A percentile compares a stretch with the other conserved stretches of the same genome.
These are phyloP conservation scores for Cenchrus purpureus DNA, from an alignment of 176 grass and related monocot genomes.

Conservation along the genomic window DNA sequence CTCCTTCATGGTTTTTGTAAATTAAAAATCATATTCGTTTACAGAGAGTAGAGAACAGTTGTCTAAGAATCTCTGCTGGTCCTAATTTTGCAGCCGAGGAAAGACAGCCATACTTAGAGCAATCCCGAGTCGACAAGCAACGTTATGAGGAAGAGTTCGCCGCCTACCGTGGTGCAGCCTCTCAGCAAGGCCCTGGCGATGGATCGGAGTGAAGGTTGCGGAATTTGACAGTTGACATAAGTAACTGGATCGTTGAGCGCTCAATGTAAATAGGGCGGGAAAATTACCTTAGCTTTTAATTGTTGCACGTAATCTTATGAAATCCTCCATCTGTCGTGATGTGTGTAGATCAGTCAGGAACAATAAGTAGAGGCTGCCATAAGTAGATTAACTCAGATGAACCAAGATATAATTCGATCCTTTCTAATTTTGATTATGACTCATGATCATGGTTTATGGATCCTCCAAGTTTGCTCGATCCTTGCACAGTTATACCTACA, in stretches of 20 bases:
- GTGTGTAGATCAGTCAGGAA: no score
- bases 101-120: slow-evolving; percentile 65
- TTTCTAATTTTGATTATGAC: no score
- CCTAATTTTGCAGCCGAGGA: slow-evolving; percentile 60
- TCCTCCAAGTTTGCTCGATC: no score
- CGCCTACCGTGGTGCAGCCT: slow-evolving; percentile 44
- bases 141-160: slow-evolving; percentile 71
- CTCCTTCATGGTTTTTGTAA: neutral
- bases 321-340: no score
- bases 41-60: neutral
- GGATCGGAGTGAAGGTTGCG: slow-evolving; percentile 47
- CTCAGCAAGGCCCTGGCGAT: slow-evolving; percentile 41
- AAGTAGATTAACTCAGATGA: no score
- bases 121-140: slow-evolving; percentile 63
- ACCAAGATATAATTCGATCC: no score
- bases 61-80: slow-evolving; percentile 2
- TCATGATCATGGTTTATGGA: no score
- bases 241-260: neutral
- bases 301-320: neutral
- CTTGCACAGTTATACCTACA: no score
- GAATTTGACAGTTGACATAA: neutral
- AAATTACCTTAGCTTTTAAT: neutral
- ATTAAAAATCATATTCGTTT: neutral
- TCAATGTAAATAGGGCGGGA: neutral
- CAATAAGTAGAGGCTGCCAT: no score